phyloP scores from a whole-genome alignment of 2,329 filamentous ascomycete species.

The Exophiala alcalophila region DNA sequence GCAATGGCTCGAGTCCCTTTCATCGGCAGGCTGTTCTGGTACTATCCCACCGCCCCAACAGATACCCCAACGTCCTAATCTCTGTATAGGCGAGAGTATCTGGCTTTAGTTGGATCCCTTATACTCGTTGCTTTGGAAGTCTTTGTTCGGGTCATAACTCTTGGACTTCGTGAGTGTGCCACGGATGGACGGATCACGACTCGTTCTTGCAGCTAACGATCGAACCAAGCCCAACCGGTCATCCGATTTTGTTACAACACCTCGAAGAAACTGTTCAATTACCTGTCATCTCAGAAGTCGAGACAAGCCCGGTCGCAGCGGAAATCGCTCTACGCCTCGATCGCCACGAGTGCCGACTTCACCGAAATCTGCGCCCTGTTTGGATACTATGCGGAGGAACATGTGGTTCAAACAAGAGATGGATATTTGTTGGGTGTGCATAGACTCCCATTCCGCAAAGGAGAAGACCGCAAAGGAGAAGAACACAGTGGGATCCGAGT shows the following conservation, averaged over 20 bases:
- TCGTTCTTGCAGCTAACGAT: conserved; percentile 15
- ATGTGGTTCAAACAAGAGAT: conserved; percentile 90
- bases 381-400: conserved; percentile 92
- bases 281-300: conserved; percentile 66
- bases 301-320: conserved; percentile 66
- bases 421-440: conserved; percentile 91
- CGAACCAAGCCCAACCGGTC: conserved; percentile 66
- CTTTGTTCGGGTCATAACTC: conserved; percentile 77
- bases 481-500: conserved; percentile 57
- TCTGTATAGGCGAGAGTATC: conserved; percentile 69
- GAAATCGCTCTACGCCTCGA: conserved; percentile 67
- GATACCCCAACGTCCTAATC: conserved; percentile 14
- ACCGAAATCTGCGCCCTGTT: conserved; percentile 87
- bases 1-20: conserved; percentile 59
- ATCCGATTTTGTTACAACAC: conserved; percentile 78
- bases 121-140: conserved; percentile 78
- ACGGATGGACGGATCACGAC: not conserved
- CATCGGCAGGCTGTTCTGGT: conserved; percentile 59
- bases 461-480: conserved; percentile 61
- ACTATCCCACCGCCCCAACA: no score
- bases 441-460: conserved; percentile 75
- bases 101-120: conserved; percentile 81
- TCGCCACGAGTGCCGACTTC: conserved; percentile 87
- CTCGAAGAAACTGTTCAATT: conserved; percentile 79
- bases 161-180: conserved; percentile 70